Base-by-base conservation (phyloP, 2,329 filamentous ascomycete genomes). In the Aspergillus viridinutans region DNA sequence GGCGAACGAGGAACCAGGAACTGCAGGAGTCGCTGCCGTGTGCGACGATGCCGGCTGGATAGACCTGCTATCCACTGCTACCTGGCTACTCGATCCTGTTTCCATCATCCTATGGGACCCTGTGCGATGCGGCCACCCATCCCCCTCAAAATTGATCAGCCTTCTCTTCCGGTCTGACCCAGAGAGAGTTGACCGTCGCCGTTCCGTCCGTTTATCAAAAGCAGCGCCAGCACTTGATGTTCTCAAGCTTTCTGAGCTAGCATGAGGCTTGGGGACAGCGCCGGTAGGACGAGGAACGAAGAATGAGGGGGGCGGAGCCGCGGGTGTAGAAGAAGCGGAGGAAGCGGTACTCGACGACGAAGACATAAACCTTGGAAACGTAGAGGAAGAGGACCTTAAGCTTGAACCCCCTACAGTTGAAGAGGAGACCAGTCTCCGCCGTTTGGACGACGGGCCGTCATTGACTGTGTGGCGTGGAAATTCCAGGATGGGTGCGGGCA, bases 131-230 rank as follows among this genome's bases (percentile, higher is more conserved):
- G 59, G 53, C 49, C 59, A 61, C 3, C 56, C 59, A 52, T 72
- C 71, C 52, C 74, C 67, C 20, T 68, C 62, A 28, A 69, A 58
- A 52, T 69, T 72, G n/a, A 73, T 73, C 53, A 78, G 61, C 58
- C 76, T 73, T 58, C 76, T 72, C 64, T 78, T 78, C 49, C 76
- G 71, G 56, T 78, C 75, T 54, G 71, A 60, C 26, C 61, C 66
- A 32, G 60, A 52, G 12, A 66, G 51, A 21, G 65, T 63, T 20
- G 66, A 63, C 50, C 64, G 63, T 25, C 65, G 56, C 54, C 64
- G 55, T 48, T 63, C 63, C 17, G 55, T 23, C 20, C 60, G 59
- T 29, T 35, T 57, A 52, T 64, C 64, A 29, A 54, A 42, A 55
- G 57, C 42, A 60, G 63, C 53, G 8, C 59, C 64, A 51, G 59